Evolutionary conservation across 2,329 filamentous ascomycete species (phyloP).

Genomic region (Trichoderma citrinoviride): DNA sequence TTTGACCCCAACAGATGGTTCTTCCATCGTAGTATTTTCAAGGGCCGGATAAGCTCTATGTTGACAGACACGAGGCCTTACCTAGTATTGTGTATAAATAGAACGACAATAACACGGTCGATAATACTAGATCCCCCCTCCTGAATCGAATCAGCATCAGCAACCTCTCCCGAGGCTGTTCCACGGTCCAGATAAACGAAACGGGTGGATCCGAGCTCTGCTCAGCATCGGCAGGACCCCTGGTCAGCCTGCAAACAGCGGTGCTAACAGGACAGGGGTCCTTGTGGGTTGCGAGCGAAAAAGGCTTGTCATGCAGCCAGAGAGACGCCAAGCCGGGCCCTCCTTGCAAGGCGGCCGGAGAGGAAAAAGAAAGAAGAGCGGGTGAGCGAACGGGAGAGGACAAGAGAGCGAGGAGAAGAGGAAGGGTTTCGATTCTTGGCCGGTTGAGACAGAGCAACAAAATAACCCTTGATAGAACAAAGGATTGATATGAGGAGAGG

Average conservation of each 20-base stretch:
- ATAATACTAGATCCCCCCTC: too few species aligned
- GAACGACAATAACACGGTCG: too few species aligned
- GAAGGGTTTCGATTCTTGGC: background rate
- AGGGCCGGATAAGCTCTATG: too few species aligned
- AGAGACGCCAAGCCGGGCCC: background rate
- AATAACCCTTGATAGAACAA: too few species aligned
- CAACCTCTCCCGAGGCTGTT: background rate
- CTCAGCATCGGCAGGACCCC: background rate
- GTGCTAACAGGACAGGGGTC: background rate
- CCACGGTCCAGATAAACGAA: constrained; percentile 6
- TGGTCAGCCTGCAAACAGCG: constrained; percentile 4
- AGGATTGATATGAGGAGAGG: too few species aligned
- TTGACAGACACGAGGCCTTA: too few species aligned
- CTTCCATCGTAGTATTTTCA: too few species aligned
- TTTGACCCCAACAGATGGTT: too few species aligned
- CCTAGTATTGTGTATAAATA: too few species aligned
- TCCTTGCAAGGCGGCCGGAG: background rate
- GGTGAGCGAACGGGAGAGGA: background rate
- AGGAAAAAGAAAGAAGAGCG: background rate
- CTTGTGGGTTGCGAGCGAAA: constrained; percentile 1
- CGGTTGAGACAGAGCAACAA: too few species aligned
- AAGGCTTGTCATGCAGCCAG: constrained; percentile 15
- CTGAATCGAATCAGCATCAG: too few species aligned
- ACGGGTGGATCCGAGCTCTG: constrained; percentile 14
- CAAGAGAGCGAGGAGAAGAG: background rate